phyloP scores from a whole-genome alignment of 179 eudicot species.

The Silene noctiflora region DNA sequence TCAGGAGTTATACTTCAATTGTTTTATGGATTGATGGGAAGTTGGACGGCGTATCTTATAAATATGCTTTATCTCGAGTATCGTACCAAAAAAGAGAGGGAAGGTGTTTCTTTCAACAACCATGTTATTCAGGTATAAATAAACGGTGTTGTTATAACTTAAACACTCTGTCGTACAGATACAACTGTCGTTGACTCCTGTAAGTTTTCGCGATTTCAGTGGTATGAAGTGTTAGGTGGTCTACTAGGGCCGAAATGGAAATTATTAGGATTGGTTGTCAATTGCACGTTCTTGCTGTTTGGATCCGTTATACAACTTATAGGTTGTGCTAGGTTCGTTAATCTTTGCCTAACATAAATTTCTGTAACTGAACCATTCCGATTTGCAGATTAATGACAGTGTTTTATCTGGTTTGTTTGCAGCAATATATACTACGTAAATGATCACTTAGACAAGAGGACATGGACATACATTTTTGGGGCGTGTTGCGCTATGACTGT shows the following conservation, averaged over 20 bases:
- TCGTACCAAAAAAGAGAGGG: conserved; percentile 64
- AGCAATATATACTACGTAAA: conserved; percentile 90
- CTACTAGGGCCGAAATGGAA: conserved; percentile 82
- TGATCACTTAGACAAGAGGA: conserved; percentile 81
- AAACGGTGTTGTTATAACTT: too few relatives aligned
- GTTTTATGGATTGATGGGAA: conserved; percentile 76
- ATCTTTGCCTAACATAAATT: not conserved
- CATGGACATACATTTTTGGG: conserved; percentile 95
- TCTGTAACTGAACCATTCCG: not conserved
- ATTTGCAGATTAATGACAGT: not conserved
- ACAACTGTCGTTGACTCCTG: too few relatives aligned
- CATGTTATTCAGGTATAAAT: conserved; percentile 74
- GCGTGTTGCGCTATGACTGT: conserved; percentile 93
- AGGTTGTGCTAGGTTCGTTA: conserved; percentile 79
- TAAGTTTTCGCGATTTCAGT: conserved; percentile 60
- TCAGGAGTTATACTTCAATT: conserved; percentile 70
- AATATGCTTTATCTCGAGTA: conserved; percentile 85
- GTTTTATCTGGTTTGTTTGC: conserved; percentile 21
- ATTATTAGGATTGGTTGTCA: conserved; percentile 68
- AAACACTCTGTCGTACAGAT: too few relatives aligned
- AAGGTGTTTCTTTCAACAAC: conserved; percentile 77
- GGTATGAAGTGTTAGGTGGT: conserved; percentile 94
- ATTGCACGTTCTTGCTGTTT: conserved; percentile 86
- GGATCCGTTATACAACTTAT: conserved; percentile 91
- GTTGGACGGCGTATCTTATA: conserved; percentile 89